Conservation (phyloP, 169 alveolate species). For the Cryptosporidium sp. region DNA sequence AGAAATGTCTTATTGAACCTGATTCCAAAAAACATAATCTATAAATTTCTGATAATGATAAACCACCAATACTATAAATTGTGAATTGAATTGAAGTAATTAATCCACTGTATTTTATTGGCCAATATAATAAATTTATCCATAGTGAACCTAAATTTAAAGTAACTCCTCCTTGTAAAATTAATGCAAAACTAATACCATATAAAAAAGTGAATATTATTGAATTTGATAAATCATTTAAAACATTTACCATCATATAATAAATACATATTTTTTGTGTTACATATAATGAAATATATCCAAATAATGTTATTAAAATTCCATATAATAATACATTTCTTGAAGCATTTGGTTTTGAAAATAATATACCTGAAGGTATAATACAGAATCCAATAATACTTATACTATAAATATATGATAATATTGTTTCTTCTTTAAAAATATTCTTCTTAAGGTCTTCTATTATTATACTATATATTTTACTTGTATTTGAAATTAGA, state of each 20-base stretch:
- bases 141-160: constrained; percentile 69
- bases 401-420: constrained; percentile 61
- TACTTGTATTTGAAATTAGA: constrained; percentile 52
- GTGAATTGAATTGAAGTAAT: constrained; percentile 66
- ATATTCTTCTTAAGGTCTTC: constrained; percentile 53
- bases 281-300: constrained; percentile 31
- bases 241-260: constrained; percentile 48
- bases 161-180: constrained; percentile 64
- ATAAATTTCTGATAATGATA: constrained; percentile 53
- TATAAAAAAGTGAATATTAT: constrained; percentile 8
- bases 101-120: constrained; percentile 51
- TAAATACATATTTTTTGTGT: constrained; percentile 36
- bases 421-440: constrained; percentile 51
- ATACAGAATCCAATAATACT: constrained; percentile 55
- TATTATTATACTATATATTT: constrained; percentile 60
- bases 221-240: constrained; percentile 56
- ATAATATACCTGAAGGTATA: constrained; percentile 53
- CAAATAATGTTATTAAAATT: constrained; percentile 27
- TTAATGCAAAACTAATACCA: constrained; percentile 64
- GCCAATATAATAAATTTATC: constrained; percentile 67
- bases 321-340: constrained; percentile 65
- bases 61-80: constrained; percentile 64
- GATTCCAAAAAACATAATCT: constrained; percentile 16
- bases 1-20: constrained; percentile 42
- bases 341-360: constrained; percentile 57